Evolutionary conservation across 2,329 filamentous ascomycete species (phyloP).

Genomic region (Trichoderma simmonsii): DNA sequence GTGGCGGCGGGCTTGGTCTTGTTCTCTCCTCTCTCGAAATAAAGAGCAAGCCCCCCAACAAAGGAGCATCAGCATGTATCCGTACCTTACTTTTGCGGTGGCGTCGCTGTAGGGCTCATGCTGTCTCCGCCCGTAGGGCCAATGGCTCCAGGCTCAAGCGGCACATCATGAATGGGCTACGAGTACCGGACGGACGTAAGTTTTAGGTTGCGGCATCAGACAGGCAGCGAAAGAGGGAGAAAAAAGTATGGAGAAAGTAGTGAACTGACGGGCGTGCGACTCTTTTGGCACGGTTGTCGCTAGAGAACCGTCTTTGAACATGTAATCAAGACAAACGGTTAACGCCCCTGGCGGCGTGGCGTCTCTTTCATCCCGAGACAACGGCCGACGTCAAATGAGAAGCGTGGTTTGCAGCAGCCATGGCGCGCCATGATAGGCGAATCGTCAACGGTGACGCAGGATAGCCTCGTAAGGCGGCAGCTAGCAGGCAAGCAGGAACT

Average conservation of each 20-base stretch:
- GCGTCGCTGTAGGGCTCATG: conserved; percentile 14
- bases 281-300: background rate
- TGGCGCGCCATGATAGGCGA: conserved; percentile 14
- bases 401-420: conserved; percentile 1
- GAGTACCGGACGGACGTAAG: conserved; percentile 9
- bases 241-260: background rate
- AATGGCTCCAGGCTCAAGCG: conserved; percentile 12
- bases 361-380: conserved; percentile 17
- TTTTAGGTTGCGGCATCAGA: conserved; percentile 5
- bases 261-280: background rate
- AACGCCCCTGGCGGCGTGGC: conserved; percentile 17
- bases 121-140: conserved; percentile 13
- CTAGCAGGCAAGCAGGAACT: background rate
- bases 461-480: conserved; percentile 17
- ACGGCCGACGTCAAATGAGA: conserved; percentile 18
- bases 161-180: conserved; percentile 12
- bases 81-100: conserved; percentile 5
- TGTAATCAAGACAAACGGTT: conserved; percentile 12
- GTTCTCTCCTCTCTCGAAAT: background rate
- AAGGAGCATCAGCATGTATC: background rate
- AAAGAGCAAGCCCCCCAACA: background rate
- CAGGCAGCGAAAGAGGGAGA: background rate
- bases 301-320: background rate
- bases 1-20: background rate
- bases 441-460: conserved; percentile 7